Base-by-base conservation (phyloP, 73 alveolate genomes). In the Paramecium pentaurelia region DNA sequence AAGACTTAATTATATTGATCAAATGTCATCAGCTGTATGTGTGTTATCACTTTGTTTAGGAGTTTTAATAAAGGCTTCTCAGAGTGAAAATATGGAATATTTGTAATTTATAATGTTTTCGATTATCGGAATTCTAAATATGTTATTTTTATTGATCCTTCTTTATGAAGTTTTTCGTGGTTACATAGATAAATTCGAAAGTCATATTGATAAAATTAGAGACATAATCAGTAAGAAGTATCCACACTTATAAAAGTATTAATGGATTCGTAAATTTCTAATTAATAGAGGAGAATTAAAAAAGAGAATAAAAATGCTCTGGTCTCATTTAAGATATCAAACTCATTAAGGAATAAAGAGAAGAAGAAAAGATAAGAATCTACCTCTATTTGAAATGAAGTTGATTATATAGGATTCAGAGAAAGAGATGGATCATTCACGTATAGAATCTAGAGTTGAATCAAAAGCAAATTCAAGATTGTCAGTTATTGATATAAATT, bases 11-110 rank as follows among this genome's bases (percentile, higher is more conserved):
- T 10, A 47, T 6, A 38, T 89, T 14, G 94, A 89, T 89, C 14
- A 60, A 60, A 22, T 64, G 45, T 77, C 90, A 7, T 38, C 86
- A 25, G 77, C 86, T 3, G 71, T 71, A 45, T 71, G 94, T 32
- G 90, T 77, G 28, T 36, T 87, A 10, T 49, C 86, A 18, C 60
- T 89, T 6, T 71, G 86, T 89, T 47, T 89, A 7, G 94, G 94
- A 38, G 94, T 89, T 20, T 32, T 89, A 3, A 89, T 89, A 5
- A 42, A 89, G 27, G 88, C 77, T 40, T 44, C 91, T 18, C 12
- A 42, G 32, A 28, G 75, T 32, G 71, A 89, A 14, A 64, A 49
- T 8, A 38, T 42, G 42, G 58, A 30, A 37, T 89, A 89, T 32
- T 47, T 89, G 40, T 36, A 58, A 28, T 42, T 32, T 71, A 25